These are phyloP conservation scores for Penicillium odoratum DNA, from an alignment of 495 filamentous ascomycete genomes.

Conservation along the genomic window DNA sequence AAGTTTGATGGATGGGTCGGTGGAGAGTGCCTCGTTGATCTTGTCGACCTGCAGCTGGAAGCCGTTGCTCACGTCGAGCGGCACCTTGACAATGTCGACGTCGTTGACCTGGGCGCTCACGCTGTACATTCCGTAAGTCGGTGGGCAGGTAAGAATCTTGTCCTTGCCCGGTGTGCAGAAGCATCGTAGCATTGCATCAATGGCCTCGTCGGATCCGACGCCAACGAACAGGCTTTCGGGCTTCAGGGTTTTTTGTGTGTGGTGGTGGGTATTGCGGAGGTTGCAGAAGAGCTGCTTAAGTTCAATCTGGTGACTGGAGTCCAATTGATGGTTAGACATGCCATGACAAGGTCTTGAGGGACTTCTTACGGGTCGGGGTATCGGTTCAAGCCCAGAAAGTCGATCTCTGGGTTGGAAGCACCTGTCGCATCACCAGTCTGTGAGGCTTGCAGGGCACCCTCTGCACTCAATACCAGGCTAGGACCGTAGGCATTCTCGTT, in stretches of 20 bases:
- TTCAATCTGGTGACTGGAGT: constrained; percentile 69
- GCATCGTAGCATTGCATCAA: constrained; percentile 87
- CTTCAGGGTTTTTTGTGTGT: constrained; percentile 70
- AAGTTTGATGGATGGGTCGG: constrained; percentile 73
- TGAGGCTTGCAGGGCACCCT: constrained; percentile 46
- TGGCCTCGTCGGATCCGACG: constrained; percentile 93
- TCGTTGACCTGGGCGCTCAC: constrained; percentile 95
- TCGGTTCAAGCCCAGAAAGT: constrained; percentile 79
- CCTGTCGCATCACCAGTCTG: constrained; percentile 37
- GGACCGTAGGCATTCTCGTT: constrained; percentile 98
- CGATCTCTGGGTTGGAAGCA: constrained; percentile 49
- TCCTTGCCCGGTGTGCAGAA: constrained; percentile 88
- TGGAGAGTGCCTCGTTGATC: constrained; percentile 63
- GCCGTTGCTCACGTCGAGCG: constrained; percentile 57
- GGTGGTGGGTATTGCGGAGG: constrained; percentile 80
- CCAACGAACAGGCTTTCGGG: constrained; percentile 90
- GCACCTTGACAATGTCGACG: constrained; percentile 78
- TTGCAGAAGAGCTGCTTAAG: constrained; percentile 86
- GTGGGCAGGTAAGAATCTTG: constrained; percentile 89
- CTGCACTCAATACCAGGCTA: constrained; percentile 50
- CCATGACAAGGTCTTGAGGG: not conserved
- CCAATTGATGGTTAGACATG: not conserved
- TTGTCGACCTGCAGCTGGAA: constrained; percentile 72
- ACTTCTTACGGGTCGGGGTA: constrained; percentile 84
- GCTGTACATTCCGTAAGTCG: constrained; percentile 97